Base-by-base conservation (phyloP, 495 filamentous ascomycete genomes). In the Hypomontagnella monticulosa region DNA sequence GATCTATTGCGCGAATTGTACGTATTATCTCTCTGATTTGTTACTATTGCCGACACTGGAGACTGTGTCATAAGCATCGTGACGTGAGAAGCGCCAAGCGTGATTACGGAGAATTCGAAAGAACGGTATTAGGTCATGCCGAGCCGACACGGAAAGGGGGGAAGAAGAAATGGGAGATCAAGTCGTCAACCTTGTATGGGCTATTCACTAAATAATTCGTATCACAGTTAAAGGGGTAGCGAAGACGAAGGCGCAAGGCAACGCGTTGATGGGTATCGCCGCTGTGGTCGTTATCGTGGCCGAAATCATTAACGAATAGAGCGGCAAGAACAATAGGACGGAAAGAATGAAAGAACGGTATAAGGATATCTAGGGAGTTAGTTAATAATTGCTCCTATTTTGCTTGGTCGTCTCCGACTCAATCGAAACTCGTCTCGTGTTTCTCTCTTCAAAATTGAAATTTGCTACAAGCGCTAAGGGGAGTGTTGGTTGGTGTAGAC, bases 41-140 rank as follows among this genome's bases (percentile, higher is more conserved):
- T 78, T 68, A 63, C 71, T 62, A 78, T 70, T 78, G 77, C 78
- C 72, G 77, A 75, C 69, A 80, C 78, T 75, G 78, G 72, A 41
- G 74, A 75, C 75, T 80, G 80, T 71, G 79, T 80, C 79, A 82
- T 82, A 61, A 82, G 80, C 80, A 82, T 82, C 55, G 71, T 80
- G 75, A 76, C 67, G 60, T 75, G 58, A 43, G 55, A 70, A 61
- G 63, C 60, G 69, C 67, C 63, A 59, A 60, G 62, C 64, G 53
- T 63, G 49, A 61, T 51, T 64, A 65, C 56, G 38, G 23, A 41
- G 36, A 38, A 57, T 61, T 60, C 53, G 47, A 63, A 34, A 47
- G 48, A 42, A 58, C 33, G 48, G 40, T 49, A 52, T 66, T 66
- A 70, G 63, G 27, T 68, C 71, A 72, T 73, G 66, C 61, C 56